Base-by-base conservation (phyloP, 164 flowering plant species). In the Vitis riparia region DNA sequence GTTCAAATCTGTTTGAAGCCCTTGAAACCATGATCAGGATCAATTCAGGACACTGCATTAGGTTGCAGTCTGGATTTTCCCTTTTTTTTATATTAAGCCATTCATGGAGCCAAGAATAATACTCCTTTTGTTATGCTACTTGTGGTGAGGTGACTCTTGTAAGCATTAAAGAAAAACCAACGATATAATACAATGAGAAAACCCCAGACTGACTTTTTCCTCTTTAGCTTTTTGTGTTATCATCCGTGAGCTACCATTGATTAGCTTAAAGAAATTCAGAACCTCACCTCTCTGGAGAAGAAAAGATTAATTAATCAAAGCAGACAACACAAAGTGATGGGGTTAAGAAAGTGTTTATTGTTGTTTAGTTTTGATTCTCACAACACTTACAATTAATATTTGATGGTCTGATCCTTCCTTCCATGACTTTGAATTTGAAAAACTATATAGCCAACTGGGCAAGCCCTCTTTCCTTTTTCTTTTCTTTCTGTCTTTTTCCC, bases 1-100 rank as follows among this genome's bases (percentile, higher is more conserved):
- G 94, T 92, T 68, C 98, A 84, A 76, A 76, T 96, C 48, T 63
- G 71, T 51, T 72, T 95, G 86, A 81, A 76, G 65, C 96, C 94
- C 11, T 72, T 90, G 66, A 57, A 75, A 9, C 10, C 65, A 9
- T 65, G 53, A 64, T 16, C 48, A 1, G 10, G 16, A 12, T 4
- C 16, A 12, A 47, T 58, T 59, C 59, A 58, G 37, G 48, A 15
- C 14, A 11, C 37, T 12, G 27, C 55, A 47, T 29, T 53, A 17
- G 8, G 58, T 15, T 51, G 13, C 30, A 51, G 16, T 19, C 44
- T 55, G n/a, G 0, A 2, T 15, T 55, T 67, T 44, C 11, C 53
- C 2, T 53, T 16, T 37, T 66, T 16, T 30, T 66, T 1, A 37
- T 37, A 5, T 37, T 37, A 6, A 37, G 44, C 44, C 7, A 3